A percentile compares a stretch with the other conserved stretches of the same genome.
These are phyloP conservation scores for Phytopythium helicoides DNA, from an alignment of 352 stramenopile species.

Conservation along the genomic window DNA sequence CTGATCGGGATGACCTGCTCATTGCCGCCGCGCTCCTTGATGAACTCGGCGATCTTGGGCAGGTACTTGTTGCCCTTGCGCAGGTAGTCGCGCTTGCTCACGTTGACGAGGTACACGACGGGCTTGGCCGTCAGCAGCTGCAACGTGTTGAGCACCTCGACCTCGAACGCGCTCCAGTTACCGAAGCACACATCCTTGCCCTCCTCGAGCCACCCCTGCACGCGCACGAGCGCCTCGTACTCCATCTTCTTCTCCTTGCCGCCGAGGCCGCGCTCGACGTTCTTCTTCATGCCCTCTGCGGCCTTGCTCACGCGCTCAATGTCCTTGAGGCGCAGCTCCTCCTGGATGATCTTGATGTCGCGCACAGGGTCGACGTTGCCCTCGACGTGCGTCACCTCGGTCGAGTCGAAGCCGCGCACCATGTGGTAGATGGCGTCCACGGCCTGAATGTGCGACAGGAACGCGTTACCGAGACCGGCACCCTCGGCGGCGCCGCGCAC, in stretches of 20 bases:
- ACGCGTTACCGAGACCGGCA: conserved; percentile 98
- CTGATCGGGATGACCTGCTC: conserved; percentile 97
- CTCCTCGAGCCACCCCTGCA: conserved; percentile 76
- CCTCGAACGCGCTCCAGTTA: conserved; percentile 84
- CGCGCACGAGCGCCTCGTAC: conserved; percentile 85
- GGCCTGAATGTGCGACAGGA: conserved; percentile 99
- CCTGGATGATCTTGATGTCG: conserved; percentile 99
- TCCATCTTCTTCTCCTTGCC: conserved; percentile 97
- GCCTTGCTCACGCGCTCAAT: conserved; percentile 87
- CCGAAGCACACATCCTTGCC: conserved; percentile 92
- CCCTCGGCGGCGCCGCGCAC: conserved; percentile 97
- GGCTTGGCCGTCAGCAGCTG: conserved; percentile 94
- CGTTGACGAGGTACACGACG: conserved; percentile 99
- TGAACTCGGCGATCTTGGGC: conserved; percentile 96
- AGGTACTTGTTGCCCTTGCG: conserved; percentile 98
- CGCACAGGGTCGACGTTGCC: conserved; percentile 98
- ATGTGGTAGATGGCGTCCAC: conserved; percentile 99
- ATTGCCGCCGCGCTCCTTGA: conserved; percentile 95
- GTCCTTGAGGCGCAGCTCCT: conserved; percentile 98
- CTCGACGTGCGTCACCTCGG: conserved; percentile 99
- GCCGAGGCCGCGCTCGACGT: conserved; percentile 83
- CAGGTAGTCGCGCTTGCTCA: conserved; percentile 98
- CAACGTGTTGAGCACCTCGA: conserved; percentile 91
- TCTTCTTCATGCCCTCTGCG: conserved; percentile 79
- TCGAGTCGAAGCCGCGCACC: conserved; percentile 97